phyloP scores from a whole-genome alignment of 2,329 filamentous ascomycete genomes.

The Chaetomiaceae sp. region DNA sequence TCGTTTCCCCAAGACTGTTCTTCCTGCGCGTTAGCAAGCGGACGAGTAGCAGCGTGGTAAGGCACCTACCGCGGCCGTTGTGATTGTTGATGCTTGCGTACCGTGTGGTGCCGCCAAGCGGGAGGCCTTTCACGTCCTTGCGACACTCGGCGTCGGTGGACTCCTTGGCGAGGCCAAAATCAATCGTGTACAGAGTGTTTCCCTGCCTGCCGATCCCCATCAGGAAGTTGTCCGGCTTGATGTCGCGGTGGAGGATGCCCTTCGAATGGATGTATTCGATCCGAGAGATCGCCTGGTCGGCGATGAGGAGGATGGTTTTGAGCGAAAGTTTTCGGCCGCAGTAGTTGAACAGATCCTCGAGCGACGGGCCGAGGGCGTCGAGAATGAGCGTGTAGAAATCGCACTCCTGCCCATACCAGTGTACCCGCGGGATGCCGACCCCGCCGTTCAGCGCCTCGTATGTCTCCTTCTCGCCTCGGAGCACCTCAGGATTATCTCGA shows the following conservation, averaged over 20 bases:
- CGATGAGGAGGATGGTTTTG: constrained; percentile 92
- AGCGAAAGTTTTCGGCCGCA: constrained; percentile 98
- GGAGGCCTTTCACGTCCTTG: constrained; percentile 46
- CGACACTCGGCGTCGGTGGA: constrained; percentile 98
- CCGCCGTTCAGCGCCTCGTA: no score
- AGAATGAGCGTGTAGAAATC: constrained; percentile 99
- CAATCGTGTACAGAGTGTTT: constrained; percentile 98
- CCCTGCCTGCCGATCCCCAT: constrained; percentile 97
- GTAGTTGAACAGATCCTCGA: constrained; percentile 94
- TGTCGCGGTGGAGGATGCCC: constrained; percentile 97
- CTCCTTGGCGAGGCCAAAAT: constrained; percentile 98
- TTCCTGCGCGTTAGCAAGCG: constrained; percentile 29
- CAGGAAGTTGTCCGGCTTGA: constrained; percentile 99
- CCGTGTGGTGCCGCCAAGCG: constrained; percentile 94
- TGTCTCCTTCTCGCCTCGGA: no score
- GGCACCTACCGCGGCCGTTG: constrained; percentile 72
- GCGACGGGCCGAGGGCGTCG: constrained; percentile 85
- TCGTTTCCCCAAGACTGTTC: constrained; percentile 66
- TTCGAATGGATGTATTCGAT: constrained; percentile 99
- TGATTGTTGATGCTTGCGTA: constrained; percentile 99
- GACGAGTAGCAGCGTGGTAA: constrained; percentile 28
- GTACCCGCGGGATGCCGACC: no score
- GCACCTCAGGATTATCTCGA: constrained; percentile 85
- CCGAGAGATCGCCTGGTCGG: constrained; percentile 95
- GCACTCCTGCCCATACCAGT: no score